A percentile compares a stretch with the other conserved stretches of the same genome.
phyloP scores from a whole-genome alignment of 352 stramenopile species.

The Globisporangium canariense region DNA sequence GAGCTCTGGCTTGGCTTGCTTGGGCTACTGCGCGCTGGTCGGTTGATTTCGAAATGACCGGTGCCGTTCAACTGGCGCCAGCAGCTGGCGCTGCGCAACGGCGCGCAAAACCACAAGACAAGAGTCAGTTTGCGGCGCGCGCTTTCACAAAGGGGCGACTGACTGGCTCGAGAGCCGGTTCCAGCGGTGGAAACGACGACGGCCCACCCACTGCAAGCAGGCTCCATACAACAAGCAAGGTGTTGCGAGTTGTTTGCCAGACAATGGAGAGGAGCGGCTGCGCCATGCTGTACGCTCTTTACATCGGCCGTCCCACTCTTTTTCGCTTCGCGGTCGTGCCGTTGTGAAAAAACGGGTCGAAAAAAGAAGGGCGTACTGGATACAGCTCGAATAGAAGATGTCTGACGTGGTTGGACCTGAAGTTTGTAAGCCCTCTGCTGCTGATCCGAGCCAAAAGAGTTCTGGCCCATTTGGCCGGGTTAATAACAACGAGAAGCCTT shows the following conservation, averaged over 20 bases:
- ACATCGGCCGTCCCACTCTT: slow-evolving; percentile 4
- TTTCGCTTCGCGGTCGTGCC: not conserved
- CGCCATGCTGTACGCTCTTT: not conserved
- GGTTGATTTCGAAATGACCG: slow-evolving; percentile 17
- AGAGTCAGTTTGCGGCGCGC: slow-evolving; percentile 5
- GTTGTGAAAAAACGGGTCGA: not conserved
- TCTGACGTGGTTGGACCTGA: not conserved
- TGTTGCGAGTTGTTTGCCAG: not conserved
- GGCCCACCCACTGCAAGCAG: no score
- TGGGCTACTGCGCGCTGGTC: slow-evolving; percentile 2
- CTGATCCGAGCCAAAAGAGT: no score
- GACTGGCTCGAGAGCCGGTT: slow-evolving; percentile 2
- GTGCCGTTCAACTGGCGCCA: slow-evolving; percentile 5
- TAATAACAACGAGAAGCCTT: no score
- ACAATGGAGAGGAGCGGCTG: not conserved
- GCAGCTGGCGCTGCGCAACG: slow-evolving; percentile 17
- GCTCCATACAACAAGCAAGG: not conserved
- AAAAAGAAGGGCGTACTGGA: not conserved
- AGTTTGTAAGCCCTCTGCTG: no score
- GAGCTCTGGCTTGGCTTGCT: not conserved
- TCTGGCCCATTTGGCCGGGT: no score
- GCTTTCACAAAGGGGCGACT: not conserved
- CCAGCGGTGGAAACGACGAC: not conserved
- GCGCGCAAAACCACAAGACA: slow-evolving; percentile 8
- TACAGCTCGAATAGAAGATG: not conserved